Base-by-base conservation (phyloP, 1,284 basidiomycete genomes). In the Phellinidium pouzarii region DNA sequence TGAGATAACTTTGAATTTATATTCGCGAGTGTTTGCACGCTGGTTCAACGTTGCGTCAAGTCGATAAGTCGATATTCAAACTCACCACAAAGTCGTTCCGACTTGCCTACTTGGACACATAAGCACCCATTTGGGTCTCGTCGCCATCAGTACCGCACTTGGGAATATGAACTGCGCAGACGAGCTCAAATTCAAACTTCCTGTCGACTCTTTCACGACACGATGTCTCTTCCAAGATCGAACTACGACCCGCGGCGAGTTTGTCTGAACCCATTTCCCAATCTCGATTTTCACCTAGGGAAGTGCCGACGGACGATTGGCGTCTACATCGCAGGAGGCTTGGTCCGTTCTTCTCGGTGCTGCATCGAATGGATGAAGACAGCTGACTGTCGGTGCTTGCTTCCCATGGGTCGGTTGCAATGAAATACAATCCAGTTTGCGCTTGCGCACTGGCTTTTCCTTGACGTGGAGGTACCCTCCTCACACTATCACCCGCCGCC, bases 361-460 rank as follows among this genome's bases (percentile, higher is more conserved):
- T 14, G 29, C 25, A 14, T 29, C 53, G 49, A 22, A 23, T 36
- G 42, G 23, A n/a, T n/a, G 23, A 34, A 42, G 19, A 25, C 23
- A 44, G 11, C 53, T 54, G 48, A 52, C 47, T 29, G 40, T 42
- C 29, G 22, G 27, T 6, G 44, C 20, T 23, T 31, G 53, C 36
- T 43, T 50, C 46, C 22, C 53, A 26, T 54, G 23, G 31, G 47
- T 46, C 59, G 37, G 53, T 31, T 25, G 44, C 46, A 20, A 46
- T 50, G 46, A 26, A 25, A n/a, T 37, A 20, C 19, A 40, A 40
- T 3, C 22, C 62, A 92, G 92, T 97, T 98, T 67, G 89, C 93
- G 2, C 71, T 95, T 27, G 92, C 91, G 22, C 93, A 89, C 71
- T 98, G 94, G 91, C 80, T 90, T n/a, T 93, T 98, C 69, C 76